A percentile compares a stretch with the other conserved stretches of the same genome.
Evolutionary conservation across 2,329 filamentous ascomycete genomes (phyloP).

Genomic region (Plectosphaerella cucumerina): DNA sequence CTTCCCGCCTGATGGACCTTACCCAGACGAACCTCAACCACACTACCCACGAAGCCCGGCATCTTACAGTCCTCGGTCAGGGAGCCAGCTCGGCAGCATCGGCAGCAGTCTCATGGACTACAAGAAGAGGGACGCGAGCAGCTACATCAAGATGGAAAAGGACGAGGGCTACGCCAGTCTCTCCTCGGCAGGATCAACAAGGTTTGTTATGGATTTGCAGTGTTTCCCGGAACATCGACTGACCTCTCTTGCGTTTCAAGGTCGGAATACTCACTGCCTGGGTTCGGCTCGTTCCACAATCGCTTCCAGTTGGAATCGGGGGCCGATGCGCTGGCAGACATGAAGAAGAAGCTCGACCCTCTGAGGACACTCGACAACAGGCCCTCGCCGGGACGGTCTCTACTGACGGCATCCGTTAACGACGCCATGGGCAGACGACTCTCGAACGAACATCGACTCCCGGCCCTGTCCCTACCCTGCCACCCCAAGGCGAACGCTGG

Average conservation of each 20-base stretch:
- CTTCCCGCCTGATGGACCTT: slow-evolving; percentile 27
- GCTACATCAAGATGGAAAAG: slow-evolving; percentile 17
- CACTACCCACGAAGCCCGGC: slow-evolving; percentile 19
- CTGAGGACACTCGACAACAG: slow-evolving; percentile 38
- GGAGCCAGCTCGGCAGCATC: slow-evolving; percentile 32
- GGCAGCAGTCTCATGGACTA: slow-evolving; percentile 28
- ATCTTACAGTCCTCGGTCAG: slow-evolving; percentile 13
- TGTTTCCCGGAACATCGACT: neutral
- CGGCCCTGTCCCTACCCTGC: slow-evolving; percentile 43
- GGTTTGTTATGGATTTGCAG: slow-evolving; percentile 4
- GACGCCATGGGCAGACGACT: slow-evolving; percentile 21
- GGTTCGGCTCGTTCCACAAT: slow-evolving; percentile 47
- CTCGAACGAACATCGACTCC: slow-evolving; percentile 33
- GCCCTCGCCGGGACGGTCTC: slow-evolving; percentile 38
- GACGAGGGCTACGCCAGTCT: slow-evolving; percentile 42
- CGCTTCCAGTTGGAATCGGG: slow-evolving; percentile 43
- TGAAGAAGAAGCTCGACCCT: slow-evolving; percentile 53
- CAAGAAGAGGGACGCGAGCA: slow-evolving; percentile 23
- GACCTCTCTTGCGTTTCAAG: slow-evolving; percentile 15
- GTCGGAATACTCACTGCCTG: slow-evolving; percentile 36
- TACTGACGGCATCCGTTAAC: slow-evolving; percentile 36
- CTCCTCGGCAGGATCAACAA: slow-evolving; percentile 25
- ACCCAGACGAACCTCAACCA: slow-evolving; percentile 24
- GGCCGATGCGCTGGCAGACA: slow-evolving; percentile 43
- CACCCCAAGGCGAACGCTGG: slow-evolving; percentile 28